Base-by-base conservation (phyloP, 106 monocot genomes). In the Allium fistulosum region DNA sequence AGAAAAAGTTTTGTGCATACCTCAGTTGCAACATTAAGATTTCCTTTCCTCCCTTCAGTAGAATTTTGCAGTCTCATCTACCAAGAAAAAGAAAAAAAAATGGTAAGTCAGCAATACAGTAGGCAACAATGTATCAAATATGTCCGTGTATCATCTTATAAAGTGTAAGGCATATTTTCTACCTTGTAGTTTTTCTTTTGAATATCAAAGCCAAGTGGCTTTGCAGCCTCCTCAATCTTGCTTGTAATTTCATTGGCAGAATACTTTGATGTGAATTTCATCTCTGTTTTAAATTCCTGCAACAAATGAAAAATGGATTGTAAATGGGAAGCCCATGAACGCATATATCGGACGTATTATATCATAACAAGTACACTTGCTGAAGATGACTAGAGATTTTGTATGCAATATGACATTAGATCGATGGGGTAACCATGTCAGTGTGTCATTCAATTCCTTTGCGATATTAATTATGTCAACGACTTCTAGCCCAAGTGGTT, bases 171-270 rank as follows among this genome's bases (percentile, higher is more conserved):
- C 66, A 2, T 37, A 37, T 37, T 37, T 37, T 0, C 46, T 12
- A 89, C 88, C 93, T 93, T 93, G 78, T 83, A 93, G 57, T 93
- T 93, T 67, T 86, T 88, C 81, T 84, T 93, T 10, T 84, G 88
- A 59, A 93, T 75, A 50, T 80, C 86, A 82, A 86, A 93, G 22
- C 93, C 93, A 64, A 88, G 86, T 49, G 93, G 88, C 37, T 86
- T 93, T 69, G 86, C 86, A 53, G 93, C 86, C 78, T 88, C 93
- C 69, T 93, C 93, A 57, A 93, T 93, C 81, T 93, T 88, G 63
- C 58, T 83, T 9, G 88, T 73, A 58, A 93, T 93, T 76, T 93
- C 93, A 58, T 78, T 86, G 17, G 93, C 83, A 58, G 93, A 72
- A 71, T 77, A 86, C 65, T 75, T 88, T 46, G 93, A 88, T 73